A percentile compares a stretch with the other conserved stretches of the same genome.
These are phyloP conservation scores for Casuarina glauca DNA, from an alignment of 306 rosid genomes.

Conservation along the genomic window DNA sequence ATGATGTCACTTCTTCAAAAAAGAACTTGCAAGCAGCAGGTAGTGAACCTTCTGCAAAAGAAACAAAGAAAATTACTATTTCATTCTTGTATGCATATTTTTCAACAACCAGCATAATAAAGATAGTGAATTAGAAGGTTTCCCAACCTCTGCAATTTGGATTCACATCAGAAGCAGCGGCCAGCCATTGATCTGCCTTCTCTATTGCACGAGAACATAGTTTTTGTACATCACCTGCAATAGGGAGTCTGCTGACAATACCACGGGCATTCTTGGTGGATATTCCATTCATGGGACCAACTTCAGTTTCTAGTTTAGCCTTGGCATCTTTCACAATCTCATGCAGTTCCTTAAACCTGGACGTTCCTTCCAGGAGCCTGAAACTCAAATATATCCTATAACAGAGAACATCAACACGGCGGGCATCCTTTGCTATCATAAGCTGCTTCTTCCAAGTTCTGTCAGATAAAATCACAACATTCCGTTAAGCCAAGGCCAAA, in stretches of 20 bases:
- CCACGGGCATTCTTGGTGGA: conserved; percentile 97
- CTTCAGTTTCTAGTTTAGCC: conserved; percentile 84
- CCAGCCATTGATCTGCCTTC: conserved; percentile 87
- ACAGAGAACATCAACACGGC: conserved; percentile 89
- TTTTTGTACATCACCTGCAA: conserved; percentile 84
- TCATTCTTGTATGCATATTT: not conserved
- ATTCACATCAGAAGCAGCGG: conserved; percentile 49
- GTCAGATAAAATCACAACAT: conserved; percentile 37
- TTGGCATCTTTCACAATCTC: conserved; percentile 79
- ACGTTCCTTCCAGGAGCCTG: conserved; percentile 83
- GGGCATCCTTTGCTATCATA: conserved; percentile 86
- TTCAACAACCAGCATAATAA: conserved; percentile 22
- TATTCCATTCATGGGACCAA: conserved; percentile 83
- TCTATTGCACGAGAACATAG: conserved; percentile 86
- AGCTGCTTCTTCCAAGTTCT: conserved; percentile 98
- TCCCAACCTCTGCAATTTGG: conserved; percentile 72
- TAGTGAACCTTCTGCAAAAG: conserved; percentile 82
- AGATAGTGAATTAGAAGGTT: conserved; percentile 15
- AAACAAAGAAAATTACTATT: conserved; percentile 28
- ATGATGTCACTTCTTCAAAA: conserved; percentile 80
- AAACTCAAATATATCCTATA: conserved; percentile 89
- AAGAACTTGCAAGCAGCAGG: conserved; percentile 99
- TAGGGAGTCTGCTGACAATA: conserved; percentile 92
- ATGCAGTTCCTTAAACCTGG: conserved; percentile 81
- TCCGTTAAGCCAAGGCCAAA: conserved; percentile 26